phyloP scores from a whole-genome alignment of 345 rosid species.

The Boechera retrofracta region DNA sequence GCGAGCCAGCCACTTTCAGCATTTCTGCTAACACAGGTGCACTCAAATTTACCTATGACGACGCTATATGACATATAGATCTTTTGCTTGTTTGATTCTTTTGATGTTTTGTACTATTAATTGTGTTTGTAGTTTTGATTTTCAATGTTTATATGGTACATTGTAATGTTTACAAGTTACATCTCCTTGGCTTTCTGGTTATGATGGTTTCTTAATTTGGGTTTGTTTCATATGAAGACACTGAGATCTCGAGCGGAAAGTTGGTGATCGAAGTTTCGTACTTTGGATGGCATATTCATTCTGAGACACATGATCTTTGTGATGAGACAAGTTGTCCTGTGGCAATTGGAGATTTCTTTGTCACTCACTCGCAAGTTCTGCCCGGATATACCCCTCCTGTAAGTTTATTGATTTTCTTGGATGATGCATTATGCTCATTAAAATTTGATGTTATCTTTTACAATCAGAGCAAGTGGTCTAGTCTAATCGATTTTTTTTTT shows the following conservation, averaged over 20 bases:
- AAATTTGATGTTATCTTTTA: not conserved
- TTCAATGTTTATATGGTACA: not conserved
- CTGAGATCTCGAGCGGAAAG: constrained; percentile 67
- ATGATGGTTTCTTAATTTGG: not conserved
- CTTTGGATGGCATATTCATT: constrained; percentile 83
- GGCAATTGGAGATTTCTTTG: constrained; percentile 74
- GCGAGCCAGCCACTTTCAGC: constrained; percentile 66
- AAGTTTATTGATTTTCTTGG: constrained; percentile 43
- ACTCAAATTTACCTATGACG: not conserved
- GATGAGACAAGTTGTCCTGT: constrained; percentile 86
- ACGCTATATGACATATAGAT: not conserved
- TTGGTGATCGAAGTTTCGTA: constrained; percentile 81
- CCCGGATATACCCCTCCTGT: constrained; percentile 94
- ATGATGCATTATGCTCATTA: constrained; percentile 15
- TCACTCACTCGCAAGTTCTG: constrained; percentile 81
- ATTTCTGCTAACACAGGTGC: constrained; percentile 70
- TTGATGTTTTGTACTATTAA: not conserved
- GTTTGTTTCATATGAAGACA: constrained; percentile 46
- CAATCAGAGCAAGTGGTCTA: constrained; percentile 6
- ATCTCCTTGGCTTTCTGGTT: not conserved
- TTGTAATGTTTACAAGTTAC: not conserved
- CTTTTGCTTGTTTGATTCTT: constrained; percentile 14
- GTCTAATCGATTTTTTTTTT: constrained; percentile 1
- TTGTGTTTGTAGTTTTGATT: not conserved
- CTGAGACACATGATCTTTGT: constrained; percentile 83